Evolutionary conservation across 495 filamentous ascomycete genomes (phyloP).

Genomic region (Filosporella fistucella): DNA sequence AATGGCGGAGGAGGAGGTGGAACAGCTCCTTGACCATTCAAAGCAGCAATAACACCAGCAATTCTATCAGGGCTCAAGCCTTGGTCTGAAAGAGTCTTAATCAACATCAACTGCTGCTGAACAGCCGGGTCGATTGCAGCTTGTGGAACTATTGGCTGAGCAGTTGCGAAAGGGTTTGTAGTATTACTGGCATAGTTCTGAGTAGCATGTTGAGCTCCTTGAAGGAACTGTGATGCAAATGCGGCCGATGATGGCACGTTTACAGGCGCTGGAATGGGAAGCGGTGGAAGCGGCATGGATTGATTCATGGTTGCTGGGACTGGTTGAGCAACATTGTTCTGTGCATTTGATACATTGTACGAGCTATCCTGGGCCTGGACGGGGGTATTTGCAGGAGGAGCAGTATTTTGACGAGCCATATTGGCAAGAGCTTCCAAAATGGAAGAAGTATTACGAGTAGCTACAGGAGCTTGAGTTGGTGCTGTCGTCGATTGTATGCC

Average conservation of each 20-base stretch:
- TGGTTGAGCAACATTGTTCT: constrained; percentile 32
- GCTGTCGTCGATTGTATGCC: constrained; percentile 32
- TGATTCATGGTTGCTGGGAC: constrained; percentile 17
- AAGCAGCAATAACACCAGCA: constrained; percentile 40
- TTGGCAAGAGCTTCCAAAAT: constrained; percentile 82
- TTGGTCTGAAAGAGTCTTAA: constrained; percentile 52
- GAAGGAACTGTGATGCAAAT: constrained; percentile 43
- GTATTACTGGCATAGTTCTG: constrained; percentile 41
- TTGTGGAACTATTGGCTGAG: constrained; percentile 29
- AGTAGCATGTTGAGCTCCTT: constrained; percentile 33
- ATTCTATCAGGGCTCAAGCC: constrained; percentile 60
- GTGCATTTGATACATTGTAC: constrained; percentile 51
- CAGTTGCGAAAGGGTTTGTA: constrained; percentile 34
- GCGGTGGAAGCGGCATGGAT: constrained; percentile 25
- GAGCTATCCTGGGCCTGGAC: constrained; percentile 45
- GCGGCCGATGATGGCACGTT: constrained; percentile 53
- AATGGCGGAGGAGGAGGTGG: constrained; percentile 27
- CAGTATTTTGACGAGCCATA: constrained; percentile 76
- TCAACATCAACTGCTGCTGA: constrained; percentile 57
- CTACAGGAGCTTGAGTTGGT: constrained; percentile 27
- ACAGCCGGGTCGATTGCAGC: constrained; percentile 32
- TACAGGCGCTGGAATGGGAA: constrained; percentile 38
- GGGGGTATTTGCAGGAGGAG: constrained; percentile 51
- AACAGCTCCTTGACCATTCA: constrained; percentile 23
- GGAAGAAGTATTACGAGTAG: constrained; percentile 54